A percentile compares a stretch with the other conserved stretches of the same genome.
Conservation (phyloP, 2,329 filamentous ascomycete species). For the Graphium sp. region DNA sequence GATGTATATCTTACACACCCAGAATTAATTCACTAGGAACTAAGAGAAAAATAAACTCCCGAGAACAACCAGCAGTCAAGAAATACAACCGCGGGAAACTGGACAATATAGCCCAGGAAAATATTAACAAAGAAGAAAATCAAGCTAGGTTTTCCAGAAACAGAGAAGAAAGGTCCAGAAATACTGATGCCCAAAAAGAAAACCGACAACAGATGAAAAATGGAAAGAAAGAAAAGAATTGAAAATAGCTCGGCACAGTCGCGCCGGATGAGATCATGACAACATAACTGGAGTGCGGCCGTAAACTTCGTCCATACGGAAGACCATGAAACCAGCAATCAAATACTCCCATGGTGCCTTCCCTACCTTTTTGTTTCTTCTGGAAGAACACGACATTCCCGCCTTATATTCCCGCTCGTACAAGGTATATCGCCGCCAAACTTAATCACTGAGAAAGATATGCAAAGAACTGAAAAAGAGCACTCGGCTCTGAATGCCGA, state of each 20-base stretch:
- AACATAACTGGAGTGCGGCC: background rate
- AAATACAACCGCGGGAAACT: too few species aligned
- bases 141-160: background rate
- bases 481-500: slow-evolving; percentile 5
- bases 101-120: too few species aligned
- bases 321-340: background rate
- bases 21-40: too few species aligned
- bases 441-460: background rate
- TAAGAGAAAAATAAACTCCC: too few species aligned
- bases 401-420: background rate
- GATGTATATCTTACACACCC: too few species aligned
- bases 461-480: slow-evolving; percentile 2
- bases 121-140: background rate
- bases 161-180: slow-evolving; percentile 1
- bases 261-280: background rate
- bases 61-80: too few species aligned
- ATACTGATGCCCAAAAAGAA: background rate
- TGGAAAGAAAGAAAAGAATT: slow-evolving; percentile 1
- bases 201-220: background rate
- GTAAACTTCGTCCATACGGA: background rate
- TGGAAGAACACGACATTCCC: slow-evolving; percentile 5
- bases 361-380: slow-evolving; percentile 5
- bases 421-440: background rate
- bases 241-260: background rate
- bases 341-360: background rate